Evolutionary conservation across 2,329 filamentous ascomycete genomes (phyloP), one percentile per base, ranked within the genome.

Genomic region (Fusarium robinianum): DNA sequence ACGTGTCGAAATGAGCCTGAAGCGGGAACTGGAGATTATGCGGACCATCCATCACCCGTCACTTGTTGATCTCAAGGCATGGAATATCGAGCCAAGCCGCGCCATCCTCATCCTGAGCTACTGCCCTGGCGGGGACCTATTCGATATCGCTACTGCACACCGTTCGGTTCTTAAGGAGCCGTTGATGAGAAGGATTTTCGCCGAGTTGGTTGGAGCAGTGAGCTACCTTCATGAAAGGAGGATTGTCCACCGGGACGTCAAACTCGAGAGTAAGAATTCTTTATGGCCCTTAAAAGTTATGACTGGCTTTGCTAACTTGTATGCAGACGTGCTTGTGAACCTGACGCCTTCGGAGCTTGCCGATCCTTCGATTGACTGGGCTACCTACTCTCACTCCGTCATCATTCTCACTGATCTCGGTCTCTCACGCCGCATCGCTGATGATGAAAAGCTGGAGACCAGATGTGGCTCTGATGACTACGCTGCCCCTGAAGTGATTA

Each of bases 381-480:
- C 78, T 31, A 83, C 76, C 0, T 89, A 95, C 60, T 87, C 90
- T 8, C 81, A 90, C 62, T 87, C 92, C 2, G 80, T 97, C 39
- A 81, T 92, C 42, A 96, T 90, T 2, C 78, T 99, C 27, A 95
- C 91, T 11, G 94, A 99, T 65, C 77, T 99, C 9, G 94, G 94
- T 10, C 81, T 99, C 9, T 95, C 90, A 3, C 82, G 92, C 41
- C 85, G 87, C 23, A 88, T 97, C 25, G 82, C 89, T 11, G 85
- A 90, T 51, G 89, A 90, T 38, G 90, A 95, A 55, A 85, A 92
- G 49, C 79, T 99, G n/a, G 88, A 88, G 49, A 97, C 92, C 2
- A 83, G 94, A 8, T 99, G 94, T 67, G 94, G 94, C 21, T 95
- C 88, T 26, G 94, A 97, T 69, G 94, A 99, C 70, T 99, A 99